Base-by-base conservation (phyloP, 1,284 basidiomycete genomes). In the Coniophora puteana region DNA sequence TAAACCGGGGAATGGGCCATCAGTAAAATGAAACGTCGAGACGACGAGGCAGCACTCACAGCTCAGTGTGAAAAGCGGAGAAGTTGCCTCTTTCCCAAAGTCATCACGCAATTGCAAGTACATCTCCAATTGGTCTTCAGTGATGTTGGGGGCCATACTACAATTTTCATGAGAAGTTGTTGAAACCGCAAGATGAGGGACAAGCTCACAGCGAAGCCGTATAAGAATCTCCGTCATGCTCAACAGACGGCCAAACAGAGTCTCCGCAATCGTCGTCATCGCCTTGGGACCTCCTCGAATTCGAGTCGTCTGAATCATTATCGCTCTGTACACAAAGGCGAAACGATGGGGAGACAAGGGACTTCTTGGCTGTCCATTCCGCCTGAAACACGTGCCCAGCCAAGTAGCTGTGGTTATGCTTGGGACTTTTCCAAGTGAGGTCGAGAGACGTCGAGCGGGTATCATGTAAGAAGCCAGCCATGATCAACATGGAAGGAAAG, bases 351-450 rank as follows among this genome's bases (percentile, higher is more conserved):
- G 38, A 38, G 14, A 28, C 16, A 6, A 27, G 18, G 8, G 24
- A 25, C 21, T 40, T 32, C 5, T 27, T 14, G 23, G 24, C 11
- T 16, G 28, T 40, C 38, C 38, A 40, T 21, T 40, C 26, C 16
- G 18, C 27, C n/a, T 31, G 14, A 11, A 40, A 14, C 8, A 21
- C 13, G 18, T 31, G 16, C 17, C 38, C 29, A 5, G 38, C 8
- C 11, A 11, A 8, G 18, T 30, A 39, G 21, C 20, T 14, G 8
- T 18, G 4, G 6, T 17, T 29, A 4, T 8, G n/a, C 4, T 14
- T 24, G 17, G 29, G 38, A 14, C 38, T 29, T 8, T 18, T 40
- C 38, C 38, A 40, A 20, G 22, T 32, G 12, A 40, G 21, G 38
- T 40, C 26, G 14, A 40, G 28, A 20, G n/a, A n/a, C 32, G 20